Base-by-base conservation (phyloP, 2,329 filamentous ascomycete species). In the Cadophora sp. region DNA sequence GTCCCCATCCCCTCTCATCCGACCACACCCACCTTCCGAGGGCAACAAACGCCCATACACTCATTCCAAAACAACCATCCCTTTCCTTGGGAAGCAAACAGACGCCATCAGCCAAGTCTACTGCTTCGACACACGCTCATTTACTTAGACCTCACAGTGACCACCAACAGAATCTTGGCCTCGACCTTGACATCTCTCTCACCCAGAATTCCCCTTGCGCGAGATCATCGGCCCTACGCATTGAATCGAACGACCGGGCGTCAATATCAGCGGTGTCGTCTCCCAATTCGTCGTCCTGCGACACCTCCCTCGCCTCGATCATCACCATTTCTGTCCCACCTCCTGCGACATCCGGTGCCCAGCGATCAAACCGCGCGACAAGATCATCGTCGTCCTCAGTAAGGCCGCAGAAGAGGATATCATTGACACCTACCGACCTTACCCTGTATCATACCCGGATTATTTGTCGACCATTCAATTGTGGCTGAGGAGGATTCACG, bases 351-450 rank as follows among this genome's bases (percentile, higher is more conserved):
- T 55, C 50, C 46, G 48, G 48, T 62, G 55, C 31, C 51, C 61
- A 70, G 69, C 69, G 66, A 68, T 68, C 69, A 70, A 70, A 70
- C 65, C 68, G 59, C 65, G 63, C 68, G 56, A 62, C 56, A 69
- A 69, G 31, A 64, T 53, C 62, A 58, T 37, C 53, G 53, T 34
- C 43, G 43, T 48, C 43, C 43, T 48, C n/a, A 37, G 31, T 58
- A 34, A 27, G 51, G 53, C 60, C 51, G 63, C 50, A 53, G 59
- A 62, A 64, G 43, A 55, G 40, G 29, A 68, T 56, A 62, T 34
- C 50, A 58, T 22, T 27, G 16, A n/a, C 34, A 43, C 26, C 12
- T 24, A 19, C 29, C 16, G 26, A 27, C 27, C 43, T 27, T 51
- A 16, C 37, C 43, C 22, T 48, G 14, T 46, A 51, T 53, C 40